Conservation (phyloP, 2,329 filamentous ascomycete genomes). For the Incumbomyces delicatus region DNA sequence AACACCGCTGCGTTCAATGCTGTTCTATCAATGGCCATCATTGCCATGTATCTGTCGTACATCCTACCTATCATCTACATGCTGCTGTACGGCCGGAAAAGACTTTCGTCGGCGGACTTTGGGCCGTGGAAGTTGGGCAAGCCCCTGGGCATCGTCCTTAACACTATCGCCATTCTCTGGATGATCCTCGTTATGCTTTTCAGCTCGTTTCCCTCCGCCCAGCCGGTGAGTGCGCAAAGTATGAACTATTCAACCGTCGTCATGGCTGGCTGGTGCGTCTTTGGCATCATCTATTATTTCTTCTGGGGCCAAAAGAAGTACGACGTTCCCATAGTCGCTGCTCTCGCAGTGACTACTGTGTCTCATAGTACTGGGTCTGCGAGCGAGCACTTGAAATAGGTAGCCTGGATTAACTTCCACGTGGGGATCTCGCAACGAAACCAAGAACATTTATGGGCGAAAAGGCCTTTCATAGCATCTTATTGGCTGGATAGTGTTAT, state of each 20-base stretch:
- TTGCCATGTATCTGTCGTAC: slow-evolving; percentile 19
- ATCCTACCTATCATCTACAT: slow-evolving; percentile 25
- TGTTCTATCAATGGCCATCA: slow-evolving; percentile 13
- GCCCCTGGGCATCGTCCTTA: slow-evolving; percentile 32
- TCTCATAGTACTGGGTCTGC: too few relatives aligned
- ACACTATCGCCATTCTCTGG: slow-evolving; percentile 40
- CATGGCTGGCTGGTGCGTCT: slow-evolving; percentile 44
- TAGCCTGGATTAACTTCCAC: too few relatives aligned
- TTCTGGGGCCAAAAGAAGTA: slow-evolving; percentile 15
- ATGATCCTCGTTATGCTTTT: slow-evolving; percentile 42
- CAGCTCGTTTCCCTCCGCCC: slow-evolving; percentile 39
- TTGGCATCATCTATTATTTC: slow-evolving; percentile 45
- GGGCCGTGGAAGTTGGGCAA: slow-evolving; percentile 23
- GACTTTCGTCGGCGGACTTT: too few relatives aligned
- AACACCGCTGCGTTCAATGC: slow-evolving; percentile 22
- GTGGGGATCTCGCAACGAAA: too few relatives aligned
- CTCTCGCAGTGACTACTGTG: background rate
- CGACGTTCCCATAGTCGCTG: background rate
- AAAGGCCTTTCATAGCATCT: too few relatives aligned
- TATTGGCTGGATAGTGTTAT: too few relatives aligned
- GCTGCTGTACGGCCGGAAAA: slow-evolving; percentile 35
- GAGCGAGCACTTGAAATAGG: too few relatives aligned
- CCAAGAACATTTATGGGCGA: too few relatives aligned
- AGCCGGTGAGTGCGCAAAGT: slow-evolving; percentile 43
- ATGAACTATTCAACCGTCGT: slow-evolving; percentile 53